Conservation (phyloP, 2,329 filamentous ascomycete genomes). For the Pyricularia sp. region DNA sequence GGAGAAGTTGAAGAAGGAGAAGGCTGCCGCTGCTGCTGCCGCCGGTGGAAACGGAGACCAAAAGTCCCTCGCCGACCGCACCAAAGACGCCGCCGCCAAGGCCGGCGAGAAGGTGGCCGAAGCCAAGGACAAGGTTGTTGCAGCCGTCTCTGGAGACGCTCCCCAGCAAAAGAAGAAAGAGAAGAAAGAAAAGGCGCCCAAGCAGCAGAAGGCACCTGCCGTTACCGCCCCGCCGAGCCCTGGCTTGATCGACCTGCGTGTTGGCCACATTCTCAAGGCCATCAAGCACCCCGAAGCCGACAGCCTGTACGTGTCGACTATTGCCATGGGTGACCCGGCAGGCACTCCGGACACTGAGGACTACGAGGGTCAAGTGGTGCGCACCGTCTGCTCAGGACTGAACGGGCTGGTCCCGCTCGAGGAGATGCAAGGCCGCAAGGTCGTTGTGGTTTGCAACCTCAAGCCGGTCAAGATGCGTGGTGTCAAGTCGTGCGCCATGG, state of each 20-base stretch:
- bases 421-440: constrained; percentile 94
- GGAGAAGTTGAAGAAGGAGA: constrained; percentile 94
- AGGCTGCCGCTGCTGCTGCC: constrained; percentile 57
- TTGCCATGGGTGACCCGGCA: constrained; percentile 82
- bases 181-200: constrained; percentile 83
- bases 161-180: constrained; percentile 78
- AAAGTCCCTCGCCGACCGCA: constrained; percentile 46
- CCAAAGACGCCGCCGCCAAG: constrained; percentile 47
- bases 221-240: constrained; percentile 76
- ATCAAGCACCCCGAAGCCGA: constrained; percentile 95
- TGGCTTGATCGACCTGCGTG: constrained; percentile 82
- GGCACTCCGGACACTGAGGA: constrained; percentile 84
- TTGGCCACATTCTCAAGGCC: constrained; percentile 95
- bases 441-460: constrained; percentile 92
- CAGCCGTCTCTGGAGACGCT: constrained; percentile 24
- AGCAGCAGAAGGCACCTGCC: constrained; percentile 58
- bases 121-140: constrained; percentile 38
- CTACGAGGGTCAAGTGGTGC: constrained; percentile 82
- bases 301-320: constrained; percentile 89
- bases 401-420: constrained; percentile 87
- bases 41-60: constrained; percentile 31
- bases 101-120: constrained; percentile 39
- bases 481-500: constrained; percentile 72
- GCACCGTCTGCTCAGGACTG: constrained; percentile 93
- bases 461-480: constrained; percentile 99